These are phyloP conservation scores for Polygonum maritimum DNA, from an alignment of 148 eudicot genomes.

Conservation along the genomic window DNA sequence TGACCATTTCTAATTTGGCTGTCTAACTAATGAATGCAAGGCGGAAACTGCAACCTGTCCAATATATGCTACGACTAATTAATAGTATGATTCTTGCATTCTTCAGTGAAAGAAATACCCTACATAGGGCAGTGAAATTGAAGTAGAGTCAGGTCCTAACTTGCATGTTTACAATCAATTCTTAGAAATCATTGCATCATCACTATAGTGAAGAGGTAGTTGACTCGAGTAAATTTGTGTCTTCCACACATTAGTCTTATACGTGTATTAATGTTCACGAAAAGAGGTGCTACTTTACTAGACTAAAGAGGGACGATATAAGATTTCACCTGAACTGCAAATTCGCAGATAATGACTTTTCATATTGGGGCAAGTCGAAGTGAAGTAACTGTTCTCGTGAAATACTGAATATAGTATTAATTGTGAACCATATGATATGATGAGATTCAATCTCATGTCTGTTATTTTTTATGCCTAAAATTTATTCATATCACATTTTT, in stretches of 20 bases:
- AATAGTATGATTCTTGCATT: neutral
- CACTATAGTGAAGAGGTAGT: neutral
- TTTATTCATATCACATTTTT: no score
- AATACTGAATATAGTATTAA: no score
- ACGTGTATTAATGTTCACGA: neutral
- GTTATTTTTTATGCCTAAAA: no score
- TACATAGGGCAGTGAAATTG: neutral
- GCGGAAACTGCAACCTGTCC: neutral
- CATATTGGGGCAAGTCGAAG: neutral
- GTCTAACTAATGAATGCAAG: neutral
- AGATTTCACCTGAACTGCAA: neutral
- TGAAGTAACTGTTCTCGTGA: no score
- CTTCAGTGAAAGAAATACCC: neutral
- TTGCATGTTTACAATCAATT: neutral
- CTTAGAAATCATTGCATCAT: neutral
- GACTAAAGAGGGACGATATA: neutral
- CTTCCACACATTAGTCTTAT: neutral
- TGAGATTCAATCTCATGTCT: no score
- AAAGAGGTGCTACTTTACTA: neutral
- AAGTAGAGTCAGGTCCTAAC: neutral
- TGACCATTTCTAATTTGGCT: neutral
- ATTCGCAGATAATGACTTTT: neutral
- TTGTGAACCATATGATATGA: no score
- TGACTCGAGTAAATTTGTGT: neutral
- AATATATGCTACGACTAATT: neutral